Percentiles rank a stretch among this genome's conserved stretches.
These are phyloP conservation scores for Globisporangium irregulare DNA, from an alignment of 352 stramenopile genomes.

Conservation along the genomic window DNA sequence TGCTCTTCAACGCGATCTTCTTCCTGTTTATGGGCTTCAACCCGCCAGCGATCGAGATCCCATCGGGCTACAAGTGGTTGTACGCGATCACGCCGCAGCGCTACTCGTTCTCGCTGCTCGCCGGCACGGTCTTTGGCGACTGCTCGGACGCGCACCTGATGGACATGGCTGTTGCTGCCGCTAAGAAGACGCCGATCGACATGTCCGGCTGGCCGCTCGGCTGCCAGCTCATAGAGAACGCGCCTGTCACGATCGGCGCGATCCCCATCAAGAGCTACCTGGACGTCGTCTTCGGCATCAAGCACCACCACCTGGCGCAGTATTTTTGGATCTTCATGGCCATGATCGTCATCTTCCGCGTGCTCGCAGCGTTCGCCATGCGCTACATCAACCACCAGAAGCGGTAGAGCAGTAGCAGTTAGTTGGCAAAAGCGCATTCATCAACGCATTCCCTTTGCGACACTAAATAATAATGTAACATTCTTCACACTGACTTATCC, in stretches of 20 bases:
- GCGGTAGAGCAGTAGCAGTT: neutral
- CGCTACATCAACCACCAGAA: constrained; percentile 23
- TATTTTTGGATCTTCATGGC: constrained; percentile 51
- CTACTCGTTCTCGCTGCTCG: constrained; percentile 30
- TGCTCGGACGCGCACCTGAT: constrained; percentile 24
- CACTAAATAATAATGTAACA: no score
- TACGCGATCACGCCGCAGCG: constrained; percentile 33
- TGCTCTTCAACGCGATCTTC: constrained; percentile 43
- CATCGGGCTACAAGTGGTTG: constrained; percentile 41
- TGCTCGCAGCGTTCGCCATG: constrained; percentile 40
- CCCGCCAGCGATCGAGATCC: constrained; percentile 29
- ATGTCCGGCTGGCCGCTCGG: constrained; percentile 34
- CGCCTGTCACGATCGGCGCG: constrained; percentile 35
- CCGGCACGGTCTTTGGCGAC: constrained; percentile 25
- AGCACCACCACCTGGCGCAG: constrained; percentile 37
- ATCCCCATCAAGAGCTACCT: constrained; percentile 59
- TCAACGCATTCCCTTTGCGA: no score
- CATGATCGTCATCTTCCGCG: constrained; percentile 46
- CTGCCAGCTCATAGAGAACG: constrained; percentile 50
- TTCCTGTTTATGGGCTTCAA: constrained; percentile 53
- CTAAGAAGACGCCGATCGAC: constrained; percentile 19
- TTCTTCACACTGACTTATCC: no score
- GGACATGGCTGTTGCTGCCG: neutral
- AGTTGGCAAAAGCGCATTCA: no score
- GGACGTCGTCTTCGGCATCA: constrained; percentile 50